Evolutionary conservation across 345 rosid genomes (phyloP), one percentile per base, ranked within the genome.

Genomic region (Noccaea bulbosa): DNA sequence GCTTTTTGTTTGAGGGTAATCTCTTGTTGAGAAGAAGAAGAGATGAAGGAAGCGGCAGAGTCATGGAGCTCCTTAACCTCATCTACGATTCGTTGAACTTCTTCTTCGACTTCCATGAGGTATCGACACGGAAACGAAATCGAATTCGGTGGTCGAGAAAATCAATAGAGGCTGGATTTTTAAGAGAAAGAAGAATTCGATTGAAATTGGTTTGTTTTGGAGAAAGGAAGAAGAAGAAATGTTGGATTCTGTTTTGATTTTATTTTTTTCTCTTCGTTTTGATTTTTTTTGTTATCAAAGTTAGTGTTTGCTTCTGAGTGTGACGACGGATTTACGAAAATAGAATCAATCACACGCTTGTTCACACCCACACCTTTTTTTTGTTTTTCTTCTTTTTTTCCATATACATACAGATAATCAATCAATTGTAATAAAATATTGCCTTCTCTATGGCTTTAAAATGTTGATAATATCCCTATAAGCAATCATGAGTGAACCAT

Each of bases 1-100:
- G 87, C 96, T 22, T 91, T 85, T 50, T 83, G 92, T 11, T 83
- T 84, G 55, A 94, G 85, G 50, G 88, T 81, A 40, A 78, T 89
- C 51, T 94, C 99, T 14, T 87, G 97, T 61, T 61, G 81, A 7
- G 84, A 82, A 24, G 86, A 76, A 39, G 71, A 72, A 14, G 88
- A 81, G 14, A 88, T 76, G 35, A 85, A 71, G 3, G 92, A 82
- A 14, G 90, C 51, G 2, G 89, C 89, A 5, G 88, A 68, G 32
- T 94, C 96, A 59, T 91, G 92, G 43, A 94, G 85, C 83, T 85
- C 91, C 72, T 81, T 89, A 0, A 90, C 86, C 79, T 85, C 86
- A 50, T 94, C 95, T 54, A 87, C 72, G 47, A 83, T 78, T 33
- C 81, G 76, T 62, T 68, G 83, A 5, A 91, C 89, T 78, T 94